phyloP scores from a whole-genome alignment of 176 grass and related monocot species.

The Paspalum vaginatum region DNA sequence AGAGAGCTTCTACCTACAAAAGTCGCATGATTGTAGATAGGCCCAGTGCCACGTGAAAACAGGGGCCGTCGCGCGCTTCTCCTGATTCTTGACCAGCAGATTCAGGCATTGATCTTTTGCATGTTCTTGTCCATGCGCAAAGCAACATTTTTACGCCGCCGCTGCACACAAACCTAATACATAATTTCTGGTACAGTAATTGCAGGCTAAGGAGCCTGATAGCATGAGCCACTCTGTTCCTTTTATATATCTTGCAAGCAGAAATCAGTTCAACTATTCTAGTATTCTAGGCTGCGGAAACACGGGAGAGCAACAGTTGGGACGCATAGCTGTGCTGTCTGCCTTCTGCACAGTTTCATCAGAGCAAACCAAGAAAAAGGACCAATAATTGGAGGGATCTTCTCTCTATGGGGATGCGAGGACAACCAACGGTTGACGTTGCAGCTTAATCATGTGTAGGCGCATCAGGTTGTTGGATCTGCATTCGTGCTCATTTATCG shows the following conservation, averaged over 20 bases:
- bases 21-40: constrained; percentile 8
- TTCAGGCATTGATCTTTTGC: too few species aligned
- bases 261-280: too few species aligned
- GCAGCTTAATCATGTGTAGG: constrained; percentile 13
- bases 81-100: background rate
- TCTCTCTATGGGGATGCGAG: constrained; percentile 13
- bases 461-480: constrained; percentile 31
- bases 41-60: constrained; percentile 18
- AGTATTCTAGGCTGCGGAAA: background rate
- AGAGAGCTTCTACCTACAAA: background rate
- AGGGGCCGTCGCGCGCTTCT: background rate
- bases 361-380: constrained; percentile 5
- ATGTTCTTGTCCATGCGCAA: too few species aligned
- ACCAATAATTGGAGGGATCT: constrained; percentile 32
- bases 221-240: too few species aligned
- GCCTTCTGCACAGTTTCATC: background rate
- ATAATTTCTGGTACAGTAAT: too few species aligned
- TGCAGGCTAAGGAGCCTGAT: too few species aligned
- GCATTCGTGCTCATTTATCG: constrained; percentile 2
- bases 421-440: constrained; percentile 14
- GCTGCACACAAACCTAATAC: too few species aligned
- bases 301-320: background rate
- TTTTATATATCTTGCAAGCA: too few species aligned
- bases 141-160: too few species aligned
- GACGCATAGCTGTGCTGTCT: constrained; percentile 5